These are phyloP conservation scores for Poa annua DNA, from an alignment of 176 grass and related monocot genomes.

Conservation along the genomic window DNA sequence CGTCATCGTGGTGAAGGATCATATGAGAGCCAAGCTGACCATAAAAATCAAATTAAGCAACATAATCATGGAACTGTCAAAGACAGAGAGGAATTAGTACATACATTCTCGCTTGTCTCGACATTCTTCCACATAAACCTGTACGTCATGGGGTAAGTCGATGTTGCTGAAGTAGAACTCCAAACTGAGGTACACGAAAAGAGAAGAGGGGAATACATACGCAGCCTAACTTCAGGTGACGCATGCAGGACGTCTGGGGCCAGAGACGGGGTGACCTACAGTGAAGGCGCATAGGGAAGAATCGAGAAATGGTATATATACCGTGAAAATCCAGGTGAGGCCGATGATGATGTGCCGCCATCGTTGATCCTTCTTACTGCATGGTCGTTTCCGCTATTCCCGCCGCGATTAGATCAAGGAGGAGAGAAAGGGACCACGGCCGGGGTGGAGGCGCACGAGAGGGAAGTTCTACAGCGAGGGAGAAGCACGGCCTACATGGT, in stretches of 20 bases:
- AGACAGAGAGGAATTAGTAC: conserved; percentile 52
- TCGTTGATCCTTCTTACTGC: no score
- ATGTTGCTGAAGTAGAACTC: conserved; percentile 96
- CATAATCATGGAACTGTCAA: conserved; percentile 20
- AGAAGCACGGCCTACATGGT: no score
- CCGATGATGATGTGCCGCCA: no score
- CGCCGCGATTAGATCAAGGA: no score
- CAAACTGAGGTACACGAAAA: conserved; percentile 43
- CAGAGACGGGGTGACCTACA: background rate
- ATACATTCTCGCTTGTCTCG: conserved; percentile 68
- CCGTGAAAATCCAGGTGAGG: no score
- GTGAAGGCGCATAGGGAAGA: no score
- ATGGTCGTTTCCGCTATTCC: no score
- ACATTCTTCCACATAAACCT: conserved; percentile 65
- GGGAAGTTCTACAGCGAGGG: no score
- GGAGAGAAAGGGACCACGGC: no score
- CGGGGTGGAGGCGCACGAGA: no score
- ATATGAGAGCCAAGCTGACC: conserved; percentile 90
- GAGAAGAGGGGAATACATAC: background rate
- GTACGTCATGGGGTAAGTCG: conserved; percentile 80
- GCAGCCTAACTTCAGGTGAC: background rate
- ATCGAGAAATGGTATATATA: no score
- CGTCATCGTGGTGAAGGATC: conserved; percentile 82
- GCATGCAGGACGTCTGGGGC: background rate
- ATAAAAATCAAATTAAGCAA: background rate